Percentiles rank a stretch among this genome's conserved stretches.
Conservation (phyloP, 2,329 filamentous ascomycete species). For the Aspergillus caelatus region DNA sequence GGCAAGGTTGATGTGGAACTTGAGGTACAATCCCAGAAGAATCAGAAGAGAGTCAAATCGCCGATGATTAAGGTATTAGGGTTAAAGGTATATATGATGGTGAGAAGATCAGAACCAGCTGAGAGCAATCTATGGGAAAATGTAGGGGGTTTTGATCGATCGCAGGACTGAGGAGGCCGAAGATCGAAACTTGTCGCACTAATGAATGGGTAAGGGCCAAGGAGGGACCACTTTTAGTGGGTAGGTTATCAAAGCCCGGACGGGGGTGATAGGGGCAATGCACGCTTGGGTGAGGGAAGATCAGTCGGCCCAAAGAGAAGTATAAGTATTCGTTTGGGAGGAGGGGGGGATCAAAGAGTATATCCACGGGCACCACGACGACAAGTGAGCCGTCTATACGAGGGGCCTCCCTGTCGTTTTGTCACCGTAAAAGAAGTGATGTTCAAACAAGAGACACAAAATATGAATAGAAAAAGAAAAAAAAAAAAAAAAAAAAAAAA, state of each 20-base stretch:
- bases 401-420: background rate
- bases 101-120: constrained; percentile 35
- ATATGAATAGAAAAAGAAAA: too few relatives aligned
- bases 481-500: background rate
- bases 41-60: constrained; percentile 4
- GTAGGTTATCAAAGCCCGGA: constrained; percentile 9
- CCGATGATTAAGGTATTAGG: constrained; percentile 2
- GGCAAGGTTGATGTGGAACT: constrained; percentile 6
- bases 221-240: constrained; percentile 12
- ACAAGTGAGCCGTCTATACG: background rate
- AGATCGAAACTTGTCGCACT: constrained; percentile 18
- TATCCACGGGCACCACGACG: background rate
- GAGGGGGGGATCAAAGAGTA: background rate
- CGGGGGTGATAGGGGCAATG: constrained; percentile 6
- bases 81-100: constrained; percentile 9
- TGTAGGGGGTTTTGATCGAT: constrained; percentile 7
- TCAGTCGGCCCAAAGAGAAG: background rate
- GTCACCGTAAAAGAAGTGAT: background rate
- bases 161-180: constrained; percentile 4
- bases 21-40: background rate
- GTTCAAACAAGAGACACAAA: background rate
- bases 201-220: constrained; percentile 11
- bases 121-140: constrained; percentile 18
- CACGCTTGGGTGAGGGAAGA: background rate
- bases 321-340: background rate